Base-by-base conservation (phyloP, 2,329 filamentous ascomycete genomes). In the Ceratocystis lukuohia region DNA sequence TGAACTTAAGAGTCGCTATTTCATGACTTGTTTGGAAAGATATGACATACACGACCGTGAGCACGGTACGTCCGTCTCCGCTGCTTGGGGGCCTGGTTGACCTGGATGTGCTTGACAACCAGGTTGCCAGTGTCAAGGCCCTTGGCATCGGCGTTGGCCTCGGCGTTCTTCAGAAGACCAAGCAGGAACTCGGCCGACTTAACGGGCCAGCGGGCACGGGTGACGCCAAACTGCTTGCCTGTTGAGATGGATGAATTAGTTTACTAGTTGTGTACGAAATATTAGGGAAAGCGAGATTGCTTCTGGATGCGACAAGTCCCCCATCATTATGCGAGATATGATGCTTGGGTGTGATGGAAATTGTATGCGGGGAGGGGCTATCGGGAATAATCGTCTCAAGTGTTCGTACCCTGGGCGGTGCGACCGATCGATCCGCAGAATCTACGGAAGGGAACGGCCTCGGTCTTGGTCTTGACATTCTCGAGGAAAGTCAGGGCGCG, bases 61-160 rank as follows among this genome's bases (percentile, higher is more conserved):
- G 95, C 95, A 87, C 94, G 92, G 89, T 99, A 99, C 78, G 94
- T 99, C 80, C 94, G 88, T 83, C 94, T 87, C 79, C 94, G 88
- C 86, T 97, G 93, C 88, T 97, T 97, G 76, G 94, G 94, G 74
- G 94, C 95, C 86, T 99, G 94, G 90, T 99, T 99, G 86, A 99
- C 94, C 85, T 99, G 94, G 83, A 99, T 99, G 89, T 96, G 95
- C 90, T 96, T 96, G 83, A 99, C 89, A 78, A 97, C 82, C 77
- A 99, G 84, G 85, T 95, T 95, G 82, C 87, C 88, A 77, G 92
- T 97, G 82, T 99, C 91, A 76, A 96, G 90, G 76, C 92, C 91
- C 86, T 96, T 96, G 80, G 89, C 89, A 75, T 96, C 92, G 78
- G 91, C 91, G 81, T 96, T 96, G 82, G 91, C 87, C 84, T 96